Percentiles rank a stretch among this genome's conserved stretches.
Evolutionary conservation across 2,329 filamentous ascomycete genomes (phyloP).

Genomic region (Stylonectria norvegica): DNA sequence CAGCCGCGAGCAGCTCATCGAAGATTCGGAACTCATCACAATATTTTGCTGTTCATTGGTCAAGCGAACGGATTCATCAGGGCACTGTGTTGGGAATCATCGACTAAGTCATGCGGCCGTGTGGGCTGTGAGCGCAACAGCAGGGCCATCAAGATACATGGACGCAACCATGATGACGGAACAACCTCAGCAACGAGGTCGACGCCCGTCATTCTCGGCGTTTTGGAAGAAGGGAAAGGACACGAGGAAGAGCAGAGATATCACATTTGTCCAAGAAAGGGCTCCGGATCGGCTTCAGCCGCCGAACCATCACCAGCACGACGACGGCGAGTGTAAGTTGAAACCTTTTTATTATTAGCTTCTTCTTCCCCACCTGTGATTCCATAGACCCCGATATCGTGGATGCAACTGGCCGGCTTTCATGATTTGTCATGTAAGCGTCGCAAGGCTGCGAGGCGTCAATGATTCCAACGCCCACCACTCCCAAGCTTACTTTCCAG

Average conservation of each 20-base stretch:
- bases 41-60: no score
- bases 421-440: conserved; percentile 1
- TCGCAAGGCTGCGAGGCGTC: neutral
- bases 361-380: neutral
- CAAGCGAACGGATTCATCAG: no score
- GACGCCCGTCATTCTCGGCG: conserved; percentile 44
- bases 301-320: no score
- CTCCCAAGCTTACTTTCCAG: neutral
- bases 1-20: no score
- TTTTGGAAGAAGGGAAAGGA: conserved; percentile 47
- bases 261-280: conserved; percentile 14
- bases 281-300: conserved; percentile 1
- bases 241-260: conserved; percentile 22
- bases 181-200: conserved; percentile 13
- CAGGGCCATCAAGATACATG: no score
- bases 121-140: no score
- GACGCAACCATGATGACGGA: conserved; percentile 17
- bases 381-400: no score
- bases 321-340: conserved; percentile 28
- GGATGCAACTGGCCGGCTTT: neutral
- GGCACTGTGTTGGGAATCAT: no score
- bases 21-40: no score
- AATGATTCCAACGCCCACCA: neutral
- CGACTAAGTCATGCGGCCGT: no score
- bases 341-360: neutral